Evolutionary conservation across 225 moss, liverwort and hornwort species (phyloP), one percentile per base, ranked within the genome.

Genomic region (Physcomitrium patens): DNA sequence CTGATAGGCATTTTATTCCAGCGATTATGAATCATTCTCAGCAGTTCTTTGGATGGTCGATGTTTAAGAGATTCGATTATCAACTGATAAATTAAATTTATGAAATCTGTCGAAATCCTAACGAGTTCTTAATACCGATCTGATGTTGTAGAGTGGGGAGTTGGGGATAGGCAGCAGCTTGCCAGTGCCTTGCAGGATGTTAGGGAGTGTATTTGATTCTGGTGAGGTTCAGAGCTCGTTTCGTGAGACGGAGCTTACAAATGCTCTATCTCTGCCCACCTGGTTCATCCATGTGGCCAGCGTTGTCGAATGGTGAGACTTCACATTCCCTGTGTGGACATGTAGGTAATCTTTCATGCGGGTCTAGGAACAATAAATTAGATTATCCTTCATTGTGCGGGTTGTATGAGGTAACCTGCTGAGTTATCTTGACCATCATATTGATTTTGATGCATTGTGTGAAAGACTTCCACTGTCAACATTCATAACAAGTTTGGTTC

Each of bases 211-310:
- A 23, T 86, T 83, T 63, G 77, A 63, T 63, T 78, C 65, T 77
- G 71, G 71, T 83, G 86, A 83, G 71, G 54, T 71, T 63, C 71
- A 83, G 80, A 82, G 71, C 75, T 71, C 77, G 60, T 86, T 82
- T 71, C 82, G 74, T 82, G 92, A 85, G 65, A 78, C 71, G 67
- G 94, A 91, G 85, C 96, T 94, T 62, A 79, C 80, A 56, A 91
- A 96, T 77, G 89, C 89, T 14, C 83, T 96, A 69, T 96, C 92
- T 12, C 80, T 92, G 65, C 88, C 94, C 37, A 96, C 94, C 14
- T 96, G 96, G 92, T 78, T 91, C 16, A 94, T 94, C 76, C 96
- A 96, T 79, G 91, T 92, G 37, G 90, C 91, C 58, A 96, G 90
- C 73, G 94, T 96, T 83, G 87, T 76, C 12, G 96, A 92, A 84